Evolutionary conservation across 768 basidiomycete species (phyloP), one percentile per base, ranked within the genome.

Genomic region (Phylloporus arenicola): DNA sequence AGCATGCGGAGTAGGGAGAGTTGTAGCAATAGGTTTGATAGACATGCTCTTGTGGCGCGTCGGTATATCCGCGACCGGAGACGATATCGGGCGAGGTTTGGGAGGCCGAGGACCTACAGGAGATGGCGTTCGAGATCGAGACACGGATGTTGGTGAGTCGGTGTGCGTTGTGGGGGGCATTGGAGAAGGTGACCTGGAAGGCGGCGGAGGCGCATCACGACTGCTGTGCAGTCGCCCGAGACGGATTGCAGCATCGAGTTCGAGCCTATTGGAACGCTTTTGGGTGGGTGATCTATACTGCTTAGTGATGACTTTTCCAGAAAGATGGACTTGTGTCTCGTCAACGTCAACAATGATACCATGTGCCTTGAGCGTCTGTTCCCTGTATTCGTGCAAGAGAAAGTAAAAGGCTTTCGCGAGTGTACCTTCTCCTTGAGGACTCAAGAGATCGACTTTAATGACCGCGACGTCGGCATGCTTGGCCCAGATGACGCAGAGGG

Each of bases 401-500:
- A 86, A 91, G 63, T 93, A 95, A 67, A 93, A 92, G 0, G 88
- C 88, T 64, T 94, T 94, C 10, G 89, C 86, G 52, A 89, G 78
- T 9, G 80, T 79, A 12, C 86, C 87, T 45, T 79, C 72, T 17
- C 84, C 88, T 16, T 77, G 75, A 11, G 85, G 82, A 25, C 84
- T 79, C 55, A 87, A 78, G 6, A 91, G 72, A 59, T 90, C 88
- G 20, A 72, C 64, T 49, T 74, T 78, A 60, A 90, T 86, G 24
- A 62, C 64, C 14, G 80, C 74, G 13, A 72, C 51, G 52, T 87
- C 80, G 16, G 82, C 78, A 52, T 88, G 80, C 29, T 83, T 83
- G 6, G 84, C 86, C 87, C 88, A 93, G 61, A 95, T 87, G 39
- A 90, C 80, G 50, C 82, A 80, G 31, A 95, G 71, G 53, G 88